phyloP scores from a whole-genome alignment of 371 early-diverging fungal genomes.

The Mucor piriformis region DNA sequence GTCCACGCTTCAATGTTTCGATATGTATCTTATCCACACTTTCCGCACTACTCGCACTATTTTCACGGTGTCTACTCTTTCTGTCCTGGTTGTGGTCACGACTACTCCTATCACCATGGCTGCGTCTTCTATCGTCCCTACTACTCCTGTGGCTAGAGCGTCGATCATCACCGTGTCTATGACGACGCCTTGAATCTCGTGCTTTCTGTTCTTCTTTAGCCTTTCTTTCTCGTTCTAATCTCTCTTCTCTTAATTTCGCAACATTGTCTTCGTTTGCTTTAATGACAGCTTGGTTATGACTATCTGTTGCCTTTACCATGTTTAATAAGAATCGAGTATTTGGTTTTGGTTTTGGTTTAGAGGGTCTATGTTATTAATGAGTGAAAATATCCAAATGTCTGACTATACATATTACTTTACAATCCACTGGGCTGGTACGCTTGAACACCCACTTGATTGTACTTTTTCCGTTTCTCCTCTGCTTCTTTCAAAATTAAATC shows the following conservation, averaged over 20 bases:
- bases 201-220: neutral
- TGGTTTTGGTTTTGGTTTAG: conserved; percentile 19
- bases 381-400: no score
- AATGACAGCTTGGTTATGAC: conserved; percentile 72
- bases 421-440: conserved; percentile 51
- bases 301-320: conserved; percentile 70
- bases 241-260: conserved; percentile 25
- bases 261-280: conserved; percentile 53
- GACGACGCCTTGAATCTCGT: neutral
- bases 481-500: conserved; percentile 69
- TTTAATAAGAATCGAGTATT: conserved; percentile 68
- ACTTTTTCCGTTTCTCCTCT: conserved; percentile 45
- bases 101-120: neutral
- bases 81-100: neutral
- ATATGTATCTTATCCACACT: neutral
- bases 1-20: conserved; percentile 1
- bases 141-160: neutral
- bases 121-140: conserved; percentile 3
- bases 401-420: conserved; percentile 11
- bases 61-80: conserved; percentile 8
- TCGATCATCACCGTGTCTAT: neutral
- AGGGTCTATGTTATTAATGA: neutral
- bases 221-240: conserved; percentile 20
- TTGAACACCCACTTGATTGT: conserved; percentile 48
- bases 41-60: no score